Percentiles rank a stretch among this genome's conserved stretches.
phyloP scores from a whole-genome alignment of 805 yeast genomes.

The Pichia occidentalis region DNA sequence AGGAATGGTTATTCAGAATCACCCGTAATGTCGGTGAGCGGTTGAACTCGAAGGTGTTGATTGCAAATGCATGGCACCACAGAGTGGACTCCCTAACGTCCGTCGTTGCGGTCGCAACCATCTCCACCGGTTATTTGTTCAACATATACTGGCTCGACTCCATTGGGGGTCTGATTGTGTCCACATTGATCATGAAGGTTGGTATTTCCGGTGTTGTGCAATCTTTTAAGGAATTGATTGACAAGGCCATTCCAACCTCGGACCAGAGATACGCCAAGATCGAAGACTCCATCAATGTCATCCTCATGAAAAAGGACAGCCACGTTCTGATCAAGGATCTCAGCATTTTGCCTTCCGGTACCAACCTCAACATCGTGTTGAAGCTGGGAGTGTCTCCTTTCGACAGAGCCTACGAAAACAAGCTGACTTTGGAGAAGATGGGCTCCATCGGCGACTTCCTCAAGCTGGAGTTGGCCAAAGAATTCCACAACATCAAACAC shows the following conservation, averaged over 20 bases:
- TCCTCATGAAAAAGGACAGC: constrained; percentile 29
- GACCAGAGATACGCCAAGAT: constrained; percentile 44
- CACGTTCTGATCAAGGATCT: constrained; percentile 33
- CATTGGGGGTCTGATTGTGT: constrained; percentile 84
- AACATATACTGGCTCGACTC: constrained; percentile 84
- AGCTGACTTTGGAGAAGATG: constrained; percentile 29
- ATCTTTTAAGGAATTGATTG: constrained; percentile 73
- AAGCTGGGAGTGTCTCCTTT: constrained; percentile 27
- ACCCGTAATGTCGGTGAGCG: constrained; percentile 74
- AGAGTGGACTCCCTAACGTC: constrained; percentile 92
- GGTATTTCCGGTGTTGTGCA: constrained; percentile 69
- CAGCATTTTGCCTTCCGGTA: constrained; percentile 47
- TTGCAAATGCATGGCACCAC: constrained; percentile 99
- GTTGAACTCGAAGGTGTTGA: constrained; percentile 79
- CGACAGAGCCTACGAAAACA: constrained; percentile 26
- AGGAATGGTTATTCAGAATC: constrained; percentile 81
- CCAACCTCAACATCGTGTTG: constrained; percentile 39
- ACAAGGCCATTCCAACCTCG: constrained; percentile 50
- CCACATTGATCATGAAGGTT: constrained; percentile 73
- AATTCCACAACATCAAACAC: constrained; percentile 31
- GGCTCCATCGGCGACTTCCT: constrained; percentile 25
- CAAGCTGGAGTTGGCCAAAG: constrained; percentile 26
- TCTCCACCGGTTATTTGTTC: constrained; percentile 75
- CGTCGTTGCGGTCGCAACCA: constrained; percentile 81
- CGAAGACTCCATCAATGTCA: constrained; percentile 31